Evolutionary conservation across 306 rosid genomes (phyloP).

Genomic region (Hippophae gyantsensis): DNA sequence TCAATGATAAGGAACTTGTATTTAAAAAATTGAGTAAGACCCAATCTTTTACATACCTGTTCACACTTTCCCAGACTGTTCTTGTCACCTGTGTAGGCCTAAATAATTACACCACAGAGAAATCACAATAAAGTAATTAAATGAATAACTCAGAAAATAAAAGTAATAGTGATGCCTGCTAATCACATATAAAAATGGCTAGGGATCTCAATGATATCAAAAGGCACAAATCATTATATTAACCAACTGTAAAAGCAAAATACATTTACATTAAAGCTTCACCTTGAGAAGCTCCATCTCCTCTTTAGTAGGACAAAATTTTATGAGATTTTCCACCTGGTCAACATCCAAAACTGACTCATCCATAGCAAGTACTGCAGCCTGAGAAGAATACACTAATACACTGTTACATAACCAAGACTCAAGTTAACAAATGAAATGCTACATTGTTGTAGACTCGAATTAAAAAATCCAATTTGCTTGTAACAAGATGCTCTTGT

Average conservation of each 20-base stretch:
- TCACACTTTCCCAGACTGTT: slow-evolving; percentile 86
- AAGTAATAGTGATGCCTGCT: slow-evolving; percentile 3
- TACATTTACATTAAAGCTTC: slow-evolving; percentile 16
- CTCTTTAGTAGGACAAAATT: slow-evolving; percentile 95
- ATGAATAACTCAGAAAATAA: neutral
- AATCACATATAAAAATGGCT: slow-evolving; percentile 13
- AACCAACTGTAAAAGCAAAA: slow-evolving; percentile 13
- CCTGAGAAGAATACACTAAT: slow-evolving; percentile 42
- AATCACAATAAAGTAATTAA: slow-evolving; percentile 23
- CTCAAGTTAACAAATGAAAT: slow-evolving; percentile 8
- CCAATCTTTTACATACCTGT: slow-evolving; percentile 54
- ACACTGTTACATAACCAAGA: slow-evolving; percentile 15
- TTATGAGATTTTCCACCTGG: slow-evolving; percentile 91
- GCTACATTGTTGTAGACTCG: neutral
- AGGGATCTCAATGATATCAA: slow-evolving; percentile 3
- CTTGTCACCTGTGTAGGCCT: slow-evolving; percentile 84
- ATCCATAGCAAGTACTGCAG: slow-evolving; percentile 87
- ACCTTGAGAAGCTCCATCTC: slow-evolving; percentile 99
- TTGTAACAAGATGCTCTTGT: neutral
- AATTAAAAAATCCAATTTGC: neutral
- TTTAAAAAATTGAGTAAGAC: slow-evolving; percentile 13
- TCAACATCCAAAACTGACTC: slow-evolving; percentile 85
- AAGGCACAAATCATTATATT: slow-evolving; percentile 12
- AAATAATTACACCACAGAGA: slow-evolving; percentile 21
- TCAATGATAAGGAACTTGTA: neutral